Evolutionary conservation across 495 filamentous ascomycete genomes (phyloP).

Genomic region (Penicillium dipodomyicola): DNA sequence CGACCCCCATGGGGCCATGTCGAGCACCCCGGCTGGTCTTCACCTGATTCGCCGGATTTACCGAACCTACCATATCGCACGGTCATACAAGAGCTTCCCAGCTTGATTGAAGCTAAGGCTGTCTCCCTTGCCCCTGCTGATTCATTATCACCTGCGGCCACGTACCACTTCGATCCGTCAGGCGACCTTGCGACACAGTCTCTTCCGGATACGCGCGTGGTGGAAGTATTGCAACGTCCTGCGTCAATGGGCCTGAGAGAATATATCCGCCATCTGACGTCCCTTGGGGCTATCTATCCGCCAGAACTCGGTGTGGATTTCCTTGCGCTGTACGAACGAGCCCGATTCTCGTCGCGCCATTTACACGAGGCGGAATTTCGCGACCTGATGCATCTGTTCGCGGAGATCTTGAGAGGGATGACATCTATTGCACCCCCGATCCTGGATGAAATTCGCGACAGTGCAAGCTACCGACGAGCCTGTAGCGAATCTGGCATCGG

Average conservation of each 20-base stretch:
- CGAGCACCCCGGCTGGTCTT: constrained; percentile 85
- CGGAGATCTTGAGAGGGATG: constrained; percentile 77
- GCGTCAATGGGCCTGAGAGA: constrained; percentile 73
- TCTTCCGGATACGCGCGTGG: constrained; percentile 58
- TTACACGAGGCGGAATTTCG: constrained; percentile 69
- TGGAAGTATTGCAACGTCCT: constrained; percentile 68
- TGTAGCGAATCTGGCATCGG: constrained; percentile 44
- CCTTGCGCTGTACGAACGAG: constrained; percentile 72
- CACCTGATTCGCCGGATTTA: constrained; percentile 68
- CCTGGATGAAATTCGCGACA: constrained; percentile 41
- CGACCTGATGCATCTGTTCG: constrained; percentile 82
- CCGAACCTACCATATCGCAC: constrained; percentile 75
- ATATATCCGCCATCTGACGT: constrained; percentile 71
- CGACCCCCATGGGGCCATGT: constrained; percentile 74
- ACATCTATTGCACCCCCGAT: constrained; percentile 53
- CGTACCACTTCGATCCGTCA: constrained; percentile 35
- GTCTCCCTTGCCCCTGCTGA: constrained; percentile 75
- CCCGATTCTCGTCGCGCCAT: constrained; percentile 67
- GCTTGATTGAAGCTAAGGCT: constrained; percentile 91
- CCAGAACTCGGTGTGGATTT: constrained; percentile 60
- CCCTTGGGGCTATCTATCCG: constrained; percentile 60
- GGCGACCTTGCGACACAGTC: constrained; percentile 21
- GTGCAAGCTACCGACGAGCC: constrained; percentile 25
- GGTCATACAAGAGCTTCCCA: constrained; percentile 83
- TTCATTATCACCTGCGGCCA: constrained; percentile 27